Base-by-base conservation (phyloP, 164 flowering plant genomes). In the Tinospora cordifolia region DNA sequence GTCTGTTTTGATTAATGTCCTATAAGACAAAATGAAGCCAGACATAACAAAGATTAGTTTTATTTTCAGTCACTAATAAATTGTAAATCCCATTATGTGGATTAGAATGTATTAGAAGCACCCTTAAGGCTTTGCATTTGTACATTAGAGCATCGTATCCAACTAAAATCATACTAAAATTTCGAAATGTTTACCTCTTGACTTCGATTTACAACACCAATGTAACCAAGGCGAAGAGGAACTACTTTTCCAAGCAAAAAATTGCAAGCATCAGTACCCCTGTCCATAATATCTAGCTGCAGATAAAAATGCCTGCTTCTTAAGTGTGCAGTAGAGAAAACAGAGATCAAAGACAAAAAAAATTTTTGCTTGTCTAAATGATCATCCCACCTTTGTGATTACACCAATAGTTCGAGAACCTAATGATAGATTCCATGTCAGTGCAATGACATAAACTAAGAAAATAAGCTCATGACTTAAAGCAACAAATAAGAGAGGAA, bases 271-370 rank as follows among this genome's bases (percentile, higher is more conserved):
- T 86, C 75, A 30, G 87, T 84, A 38, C 86, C 87, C 67, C 81
- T 78, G 73, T 86, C 89, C 89, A 86, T 86, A 41, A 84, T 84
- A 74, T 84, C 87, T 70, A 84, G 63, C 89, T 84, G 76, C 36
- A 73, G 65, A 49, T 57, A 72, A 5, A 40, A 68, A 63, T 57
- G 65, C 36, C 21, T 59, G 38, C 36, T 66, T 46, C 24, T 30
- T 38, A 64, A 54, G 51, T 60, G 63, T 36, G n/a, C 27, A 14
- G 7, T 58, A 39, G 30, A 34, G 30, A 65, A 58, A 58, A 41
- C 30, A 73, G 13, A 65, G 3, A 22, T 27, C 12, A 62, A 67
- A 36, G 24, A 30, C 12, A 39, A 22, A 62, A 38, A 15, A 4
- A n/a, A 21, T n/a, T 10, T 12, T 17, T 13, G 26, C 26, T 67